A percentile compares a stretch with the other conserved stretches of the same genome.
phyloP scores from a whole-genome alignment of 1,284 basidiomycete species.

The Moniliophthora roreri region DNA sequence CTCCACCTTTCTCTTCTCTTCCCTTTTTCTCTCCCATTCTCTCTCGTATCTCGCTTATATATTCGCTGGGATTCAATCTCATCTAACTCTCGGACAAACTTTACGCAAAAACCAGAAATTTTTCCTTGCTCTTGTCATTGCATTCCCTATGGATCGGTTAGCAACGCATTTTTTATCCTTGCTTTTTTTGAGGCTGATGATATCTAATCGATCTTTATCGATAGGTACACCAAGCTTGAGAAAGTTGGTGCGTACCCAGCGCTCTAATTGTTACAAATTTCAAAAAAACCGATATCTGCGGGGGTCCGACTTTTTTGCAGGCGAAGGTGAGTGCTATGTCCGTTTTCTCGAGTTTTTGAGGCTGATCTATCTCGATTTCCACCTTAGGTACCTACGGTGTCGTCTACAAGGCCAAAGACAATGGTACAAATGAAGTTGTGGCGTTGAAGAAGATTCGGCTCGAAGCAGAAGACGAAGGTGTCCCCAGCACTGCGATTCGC shows the following conservation, averaged over 20 bases:
- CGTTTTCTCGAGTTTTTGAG: conserved; percentile 5
- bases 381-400: conserved; percentile 95
- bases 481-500: conserved; percentile 95
- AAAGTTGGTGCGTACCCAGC: conserved; percentile 64
- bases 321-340: conserved; percentile 46
- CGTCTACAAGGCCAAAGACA: conserved; percentile 90
- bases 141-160: conserved; percentile 40
- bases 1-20: background rate
- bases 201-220: conserved; percentile 12
- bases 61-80: background rate
- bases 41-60: no score
- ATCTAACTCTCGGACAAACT: background rate
- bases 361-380: conserved; percentile 7
- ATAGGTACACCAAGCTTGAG: conserved; percentile 68
- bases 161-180: conserved; percentile 19
- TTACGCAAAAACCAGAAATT: background rate
- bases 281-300: background rate
- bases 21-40: background rate
- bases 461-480: conserved; percentile 97
- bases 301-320: conserved; percentile 27
- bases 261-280: conserved; percentile 6
- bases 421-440: conserved; percentile 75
- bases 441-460: conserved; percentile 98
- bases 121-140: background rate
- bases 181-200: conserved; percentile 18